Evolutionary conservation across 1,284 basidiomycete species (phyloP), one percentile per base, ranked within the genome.

Genomic region (Agroathelia rolfsii): DNA sequence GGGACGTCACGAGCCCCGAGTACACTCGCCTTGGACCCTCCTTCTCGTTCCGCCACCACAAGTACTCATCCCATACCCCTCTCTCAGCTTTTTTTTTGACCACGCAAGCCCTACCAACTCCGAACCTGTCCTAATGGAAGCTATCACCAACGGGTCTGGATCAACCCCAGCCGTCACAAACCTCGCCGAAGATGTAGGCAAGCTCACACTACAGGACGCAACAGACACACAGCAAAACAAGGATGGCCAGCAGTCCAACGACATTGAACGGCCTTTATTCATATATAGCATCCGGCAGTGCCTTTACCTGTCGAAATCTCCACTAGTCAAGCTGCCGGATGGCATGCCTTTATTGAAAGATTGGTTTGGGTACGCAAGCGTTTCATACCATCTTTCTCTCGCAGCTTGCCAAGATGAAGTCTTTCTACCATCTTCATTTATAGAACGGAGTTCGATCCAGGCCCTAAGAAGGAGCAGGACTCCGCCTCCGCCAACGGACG

Each of bases 351-450:
- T 72, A 26, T 59, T 90, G 35, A 85, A 78, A 56, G 73, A 80
- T 28, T 90, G 87, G 87, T 90, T 87, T 58, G 87, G 87, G 85
- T 89, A 54, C 41, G 75, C 56, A 21, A 40, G 75, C 53, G 30
- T 32, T 29, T 37, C 32, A 29, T 38, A 34, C 27, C 24, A 38
- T 40, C 35, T 37, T 18, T 41, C 29, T 34, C 32, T 29, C 38
- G 34, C 27, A 37, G 34, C 31, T 36, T 35, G 19, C 41, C 29
- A 33, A 15, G 27, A 19, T 25, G 28, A 28, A 30, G 37, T 34
- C 31, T 36, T 41, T 54, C 38, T 45, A 46, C 41, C 37, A 29
- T 40, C 24, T 41, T 33, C 39, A 19, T 32, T 25, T 42, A 52
- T 56, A 62, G 72, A 51, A 52, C 64, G 47, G 75, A 78, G 61